phyloP scores from a whole-genome alignment of 2,329 filamentous ascomycete species.

The Aspergillus neoniger region DNA sequence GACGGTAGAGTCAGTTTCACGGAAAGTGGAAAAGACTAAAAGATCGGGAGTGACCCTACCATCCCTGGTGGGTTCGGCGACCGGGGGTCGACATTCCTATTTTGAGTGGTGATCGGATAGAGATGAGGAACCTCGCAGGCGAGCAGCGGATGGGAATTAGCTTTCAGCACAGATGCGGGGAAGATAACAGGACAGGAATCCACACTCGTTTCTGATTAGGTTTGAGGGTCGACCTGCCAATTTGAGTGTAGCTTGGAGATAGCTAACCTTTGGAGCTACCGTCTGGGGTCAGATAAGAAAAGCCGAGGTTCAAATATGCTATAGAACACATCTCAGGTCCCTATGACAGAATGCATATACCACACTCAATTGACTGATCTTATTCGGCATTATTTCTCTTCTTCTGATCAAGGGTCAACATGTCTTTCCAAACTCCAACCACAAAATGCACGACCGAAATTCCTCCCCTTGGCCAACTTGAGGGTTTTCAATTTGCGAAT shows the following conservation, averaged over 20 bases:
- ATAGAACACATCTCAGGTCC: no score
- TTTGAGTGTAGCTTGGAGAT: slow-evolving; percentile 12
- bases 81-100: slow-evolving; percentile 31
- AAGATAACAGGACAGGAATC: neutral
- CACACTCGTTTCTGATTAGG: neutral
- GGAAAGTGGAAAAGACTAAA: neutral
- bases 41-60: slow-evolving; percentile 1
- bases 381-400: neutral
- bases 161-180: neutral
- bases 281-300: neutral
- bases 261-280: neutral
- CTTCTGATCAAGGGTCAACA: neutral
- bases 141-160: neutral
- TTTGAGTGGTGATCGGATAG: neutral
- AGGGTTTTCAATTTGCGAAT: slow-evolving; percentile 26
- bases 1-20: neutral
- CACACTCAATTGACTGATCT: neutral
- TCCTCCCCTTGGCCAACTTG: slow-evolving; percentile 21
- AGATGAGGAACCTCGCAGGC: neutral
- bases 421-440: slow-evolving; percentile 25
- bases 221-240: slow-evolving; percentile 19
- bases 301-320: neutral
- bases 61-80: slow-evolving; percentile 29
- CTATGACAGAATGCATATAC: neutral
- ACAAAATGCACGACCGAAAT: slow-evolving; percentile 21